Percentiles rank a stretch among this genome's conserved stretches.
phyloP scores from a whole-genome alignment of 1,284 basidiomycete genomes.

The Ceratobasidium sp. region DNA sequence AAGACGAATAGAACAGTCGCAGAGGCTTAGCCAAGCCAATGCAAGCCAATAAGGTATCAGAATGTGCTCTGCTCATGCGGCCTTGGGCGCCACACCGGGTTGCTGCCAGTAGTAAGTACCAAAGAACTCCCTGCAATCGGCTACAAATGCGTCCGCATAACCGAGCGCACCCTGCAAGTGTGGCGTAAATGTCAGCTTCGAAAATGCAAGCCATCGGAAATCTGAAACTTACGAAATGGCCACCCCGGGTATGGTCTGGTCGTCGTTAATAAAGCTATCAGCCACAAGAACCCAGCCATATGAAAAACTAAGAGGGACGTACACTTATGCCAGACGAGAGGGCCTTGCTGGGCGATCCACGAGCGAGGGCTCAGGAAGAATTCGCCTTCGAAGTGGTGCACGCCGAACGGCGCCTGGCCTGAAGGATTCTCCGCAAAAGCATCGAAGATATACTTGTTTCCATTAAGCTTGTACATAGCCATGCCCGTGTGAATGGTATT shows the following conservation, averaged over 20 bases:
- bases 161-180: conserved; percentile 26
- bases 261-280: not conserved
- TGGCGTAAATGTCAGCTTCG: not conserved
- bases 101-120: conserved; percentile 43
- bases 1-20: too few species aligned
- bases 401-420: conserved; percentile 31
- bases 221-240: conserved; percentile 44
- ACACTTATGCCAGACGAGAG: conserved; percentile 41
- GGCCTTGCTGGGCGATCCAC: conserved; percentile 36
- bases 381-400: conserved; percentile 41
- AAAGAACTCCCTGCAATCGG: conserved; percentile 41
- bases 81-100: conserved; percentile 32
- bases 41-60: too few species aligned
- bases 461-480: conserved; percentile 42
- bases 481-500: conserved; percentile 42
- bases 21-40: too few species aligned
- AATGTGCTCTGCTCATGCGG: too few species aligned
- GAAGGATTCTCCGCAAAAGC: conserved; percentile 33
- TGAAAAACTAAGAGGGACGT: not conserved
- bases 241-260: conserved; percentile 37
- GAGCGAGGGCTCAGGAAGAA: conserved; percentile 40
- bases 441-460: conserved; percentile 22
- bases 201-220: too few species aligned
- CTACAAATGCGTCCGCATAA: conserved; percentile 19
- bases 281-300: too few species aligned